Evolutionary conservation across 202 grass and related monocot species (phyloP), one percentile per base, ranked within the genome.

Genomic region (Setaria viridis): DNA sequence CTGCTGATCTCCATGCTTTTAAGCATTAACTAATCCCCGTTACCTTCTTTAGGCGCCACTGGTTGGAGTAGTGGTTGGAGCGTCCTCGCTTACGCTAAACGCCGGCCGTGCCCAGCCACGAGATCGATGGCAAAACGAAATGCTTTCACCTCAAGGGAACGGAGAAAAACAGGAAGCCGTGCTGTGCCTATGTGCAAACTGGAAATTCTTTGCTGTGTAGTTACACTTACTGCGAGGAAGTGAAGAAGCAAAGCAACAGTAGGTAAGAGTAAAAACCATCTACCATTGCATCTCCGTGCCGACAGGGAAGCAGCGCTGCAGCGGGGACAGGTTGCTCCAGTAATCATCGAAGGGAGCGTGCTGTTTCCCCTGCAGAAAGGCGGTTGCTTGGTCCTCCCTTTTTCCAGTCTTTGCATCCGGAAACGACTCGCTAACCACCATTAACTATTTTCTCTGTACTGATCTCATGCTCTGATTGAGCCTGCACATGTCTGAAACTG

Each of bases 11-110:
- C 20, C 14, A 21, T 59, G 67, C 67, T 34, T 67, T 83, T 47
- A 45, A 54, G 68, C 39, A 19, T 60, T 45, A 74, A 79, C 72
- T 69, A 90, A 62, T 51, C 17, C 39, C 2, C 20, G 5, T 72
- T 30, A 9, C 29, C 48, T 79, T 50, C 20, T 86, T 83, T 82
- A 67, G 68, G 51, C 74, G 0, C 42, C 79, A 78, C 32, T 62
- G 76, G 80, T 74, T 80, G 67, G 79, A 74, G 32, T 3, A 67
- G 84, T 84, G 0, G 84, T 84, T 87, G 80, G 68, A 69, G 35
- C 67, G 50, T 9, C 67, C 74, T 84, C 75, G 74, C 71, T 80
- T 75, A 84, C 80, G 67, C 72, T 77, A 78, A 29, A 72, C n/a
- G 65, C 63, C 35, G 34, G 21, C 41, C 58, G 62, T 80, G 51